Base-by-base conservation (phyloP, 2,329 filamentous ascomycete genomes). In the Dothideomycetidae sp. region DNA sequence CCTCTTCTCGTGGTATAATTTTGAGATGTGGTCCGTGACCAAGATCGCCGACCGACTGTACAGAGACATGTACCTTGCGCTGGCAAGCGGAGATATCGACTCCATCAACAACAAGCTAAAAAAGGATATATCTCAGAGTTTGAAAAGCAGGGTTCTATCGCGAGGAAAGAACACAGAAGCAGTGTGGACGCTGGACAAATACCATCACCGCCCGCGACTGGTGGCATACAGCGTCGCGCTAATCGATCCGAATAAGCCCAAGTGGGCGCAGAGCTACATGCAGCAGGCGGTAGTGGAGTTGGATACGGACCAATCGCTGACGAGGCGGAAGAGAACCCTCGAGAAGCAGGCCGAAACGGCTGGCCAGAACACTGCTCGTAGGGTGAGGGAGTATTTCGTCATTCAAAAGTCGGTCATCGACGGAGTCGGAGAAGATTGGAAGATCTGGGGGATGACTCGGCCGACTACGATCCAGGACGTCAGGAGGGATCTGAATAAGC, bases 331-430 rank as follows among this genome's bases (percentile, higher is more conserved):
- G 15, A 42, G 35, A 19, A 50, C 57, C 55, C 13, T 48, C 4
- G 45, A 58, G 59, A 46, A 56, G 48, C 21, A 60, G 52, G 33
- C 40, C 19, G 45, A 48, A 11, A 60, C 59, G 49, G 48, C 9
- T 4, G 37, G 37, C 15, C 31, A 28, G 38, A 31, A 21, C 4
- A 9, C 38, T 33, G 44, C 55, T 36, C 60, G 60, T 50, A 58
- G 60, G 43, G 58, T 58, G 43, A 57, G 53, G 2, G 67, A 71
- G 48, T 68, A 70, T 43, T 46, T 70, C 18, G 66, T 70, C 10
- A 47, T 70, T 15, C 67, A 70, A 53, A 59, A 61, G 49, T 44
- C 61, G 21, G 49, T 59, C 23, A 54, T 59, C 48, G 53, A 53
- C 18, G 59, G 62, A 5, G 52, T 59, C 42, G 53, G 62, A 29